These are phyloP conservation scores for Cinnamomum micranthum DNA, from an alignment of 164 flowering plant species.

Conservation along the genomic window DNA sequence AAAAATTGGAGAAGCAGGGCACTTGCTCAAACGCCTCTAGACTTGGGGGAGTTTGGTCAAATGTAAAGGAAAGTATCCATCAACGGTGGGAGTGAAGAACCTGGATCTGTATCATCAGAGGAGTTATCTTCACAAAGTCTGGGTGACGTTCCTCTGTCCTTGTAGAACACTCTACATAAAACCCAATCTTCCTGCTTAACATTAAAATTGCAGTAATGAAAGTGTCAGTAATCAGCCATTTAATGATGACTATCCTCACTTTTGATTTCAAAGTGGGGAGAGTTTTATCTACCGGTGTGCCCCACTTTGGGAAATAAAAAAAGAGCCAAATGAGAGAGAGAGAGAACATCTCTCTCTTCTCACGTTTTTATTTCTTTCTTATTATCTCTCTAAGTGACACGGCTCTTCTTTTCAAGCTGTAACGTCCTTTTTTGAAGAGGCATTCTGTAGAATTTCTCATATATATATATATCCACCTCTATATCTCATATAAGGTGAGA, in stretches of 20 bases:
- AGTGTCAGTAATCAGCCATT: neutral
- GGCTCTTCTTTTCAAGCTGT: no score
- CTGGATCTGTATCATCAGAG: constrained; percentile 15
- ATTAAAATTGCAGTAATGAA: neutral
- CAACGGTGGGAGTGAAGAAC: constrained; percentile 6
- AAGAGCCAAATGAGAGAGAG: no score
- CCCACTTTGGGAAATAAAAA: no score
- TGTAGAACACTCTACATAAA: constrained; percentile 72
- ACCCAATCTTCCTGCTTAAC: constrained; percentile 78
- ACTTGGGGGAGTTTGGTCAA: constrained; percentile 30
- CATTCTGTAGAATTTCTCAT: no score
- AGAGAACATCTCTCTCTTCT: no score
- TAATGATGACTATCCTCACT: neutral
- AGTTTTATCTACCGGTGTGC: no score
- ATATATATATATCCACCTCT: no score
- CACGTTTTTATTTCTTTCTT: no score
- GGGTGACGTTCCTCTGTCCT: constrained; percentile 34
- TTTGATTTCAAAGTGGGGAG: no score
- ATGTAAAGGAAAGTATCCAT: constrained; percentile 37
- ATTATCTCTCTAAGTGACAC: no score
- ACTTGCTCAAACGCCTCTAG: constrained; percentile 36
- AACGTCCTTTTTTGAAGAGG: no score
- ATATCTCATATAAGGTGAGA: no score
- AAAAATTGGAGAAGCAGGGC: constrained; percentile 65
- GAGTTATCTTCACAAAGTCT: constrained; percentile 17